phyloP scores from a whole-genome alignment of 1,284 basidiomycete species.

The Ceratobasidium theobromae region DNA sequence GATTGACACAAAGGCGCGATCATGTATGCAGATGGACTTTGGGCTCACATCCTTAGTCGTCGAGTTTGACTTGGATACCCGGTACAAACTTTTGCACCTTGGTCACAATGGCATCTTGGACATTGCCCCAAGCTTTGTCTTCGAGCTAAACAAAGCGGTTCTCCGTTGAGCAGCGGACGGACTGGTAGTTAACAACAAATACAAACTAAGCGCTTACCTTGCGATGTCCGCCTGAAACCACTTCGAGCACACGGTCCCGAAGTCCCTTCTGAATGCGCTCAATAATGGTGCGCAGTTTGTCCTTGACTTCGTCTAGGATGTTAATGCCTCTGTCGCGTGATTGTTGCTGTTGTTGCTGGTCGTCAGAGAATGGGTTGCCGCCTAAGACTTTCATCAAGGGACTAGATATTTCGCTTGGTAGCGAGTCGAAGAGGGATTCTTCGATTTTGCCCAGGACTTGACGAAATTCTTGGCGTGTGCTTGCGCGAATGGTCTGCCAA shows the following conservation, averaged over 20 bases:
- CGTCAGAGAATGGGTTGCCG: constrained; percentile 31
- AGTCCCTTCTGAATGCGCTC: constrained; percentile 33
- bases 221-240: constrained; percentile 33
- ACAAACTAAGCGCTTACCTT: constrained; percentile 7
- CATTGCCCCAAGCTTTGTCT: constrained; percentile 34
- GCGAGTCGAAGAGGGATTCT: constrained; percentile 29
- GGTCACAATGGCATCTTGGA: constrained; percentile 32
- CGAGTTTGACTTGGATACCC: constrained; percentile 34
- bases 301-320: constrained; percentile 31
- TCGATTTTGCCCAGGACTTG: constrained; percentile 32
- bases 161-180: background rate
- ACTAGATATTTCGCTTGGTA: constrained; percentile 31
- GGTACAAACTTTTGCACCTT: constrained; percentile 34
- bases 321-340: constrained; percentile 12
- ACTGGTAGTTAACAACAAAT: background rate
- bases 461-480: constrained; percentile 32
- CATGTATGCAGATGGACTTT: too few relatives aligned
- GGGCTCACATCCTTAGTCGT: constrained; percentile 14
- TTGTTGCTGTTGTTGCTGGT: background rate
- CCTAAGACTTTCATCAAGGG: constrained; percentile 32
- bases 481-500: constrained; percentile 17
- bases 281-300: constrained; percentile 32
- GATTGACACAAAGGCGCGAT: too few relatives aligned
- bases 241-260: constrained; percentile 34
- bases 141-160: constrained; percentile 27